These are phyloP conservation scores for Neofusicoccum parvum DNA, from an alignment of 2,329 filamentous ascomycete genomes.

Conservation along the genomic window DNA sequence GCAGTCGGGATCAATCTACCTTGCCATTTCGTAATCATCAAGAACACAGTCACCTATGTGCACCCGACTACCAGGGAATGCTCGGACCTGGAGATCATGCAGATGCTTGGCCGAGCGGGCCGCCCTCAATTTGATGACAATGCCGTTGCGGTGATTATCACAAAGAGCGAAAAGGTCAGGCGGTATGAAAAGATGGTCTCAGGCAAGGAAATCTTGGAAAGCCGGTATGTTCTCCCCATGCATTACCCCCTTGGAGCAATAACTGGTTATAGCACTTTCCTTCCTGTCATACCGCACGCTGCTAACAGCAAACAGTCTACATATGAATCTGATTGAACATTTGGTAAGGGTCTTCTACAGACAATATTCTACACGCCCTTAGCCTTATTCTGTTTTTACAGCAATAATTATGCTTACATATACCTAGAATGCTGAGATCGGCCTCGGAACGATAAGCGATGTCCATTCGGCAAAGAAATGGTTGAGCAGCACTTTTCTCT, in stretches of 20 bases:
- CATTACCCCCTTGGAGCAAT: not conserved
- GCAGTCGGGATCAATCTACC: conserved; percentile 83
- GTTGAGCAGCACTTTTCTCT: conserved; percentile 77
- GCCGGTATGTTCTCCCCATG: conserved; percentile 48
- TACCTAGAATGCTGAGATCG: conserved; percentile 73
- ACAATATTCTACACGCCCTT: not conserved
- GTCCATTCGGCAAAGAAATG: conserved; percentile 68
- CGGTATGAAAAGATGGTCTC: conserved; percentile 75
- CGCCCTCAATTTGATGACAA: conserved; percentile 79
- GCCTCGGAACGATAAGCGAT: conserved; percentile 70
- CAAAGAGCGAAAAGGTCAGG: conserved; percentile 62
- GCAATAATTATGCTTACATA: not conserved
- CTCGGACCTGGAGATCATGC: conserved; percentile 82
- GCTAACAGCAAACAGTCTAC: conserved; percentile 55
- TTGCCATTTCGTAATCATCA: conserved; percentile 80
- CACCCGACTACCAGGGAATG: conserved; percentile 63
- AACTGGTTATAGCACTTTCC: not conserved
- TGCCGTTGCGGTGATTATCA: conserved; percentile 79
- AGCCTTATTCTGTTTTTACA: no score
- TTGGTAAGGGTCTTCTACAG: conserved; percentile 43
- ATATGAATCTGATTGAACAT: conserved; percentile 79
- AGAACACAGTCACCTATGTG: conserved; percentile 69
- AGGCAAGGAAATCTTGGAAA: conserved; percentile 74
- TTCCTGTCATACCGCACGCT: not conserved
- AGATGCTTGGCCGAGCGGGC: conserved; percentile 85